A percentile compares a stretch with the other conserved stretches of the same genome.
phyloP scores from a whole-genome alignment of 495 filamentous ascomycete species.

The Acidiella bohemica region DNA sequence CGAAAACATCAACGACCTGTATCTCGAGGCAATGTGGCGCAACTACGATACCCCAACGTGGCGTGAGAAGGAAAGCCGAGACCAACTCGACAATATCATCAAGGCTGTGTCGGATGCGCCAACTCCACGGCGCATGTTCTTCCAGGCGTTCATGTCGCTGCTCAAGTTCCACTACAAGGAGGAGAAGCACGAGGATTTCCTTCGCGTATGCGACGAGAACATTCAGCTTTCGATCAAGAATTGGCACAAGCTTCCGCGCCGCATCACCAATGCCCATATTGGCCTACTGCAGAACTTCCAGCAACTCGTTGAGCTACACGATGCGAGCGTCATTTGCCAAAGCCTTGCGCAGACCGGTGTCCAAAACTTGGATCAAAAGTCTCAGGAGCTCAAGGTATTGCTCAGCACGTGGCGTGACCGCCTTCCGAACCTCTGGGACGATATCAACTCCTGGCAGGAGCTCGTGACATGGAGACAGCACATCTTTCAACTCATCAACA shows the following conservation, averaged over 20 bases:
- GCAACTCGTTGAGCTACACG: constrained; percentile 93
- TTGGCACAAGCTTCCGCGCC: constrained; percentile 90
- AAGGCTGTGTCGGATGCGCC: constrained; percentile 95
- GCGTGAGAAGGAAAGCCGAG: constrained; percentile 69
- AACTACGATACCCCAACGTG: constrained; percentile 64
- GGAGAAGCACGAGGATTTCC: constrained; percentile 69
- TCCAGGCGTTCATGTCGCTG: constrained; percentile 93
- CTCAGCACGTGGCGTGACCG: constrained; percentile 92
- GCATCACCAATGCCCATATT: constrained; percentile 89
- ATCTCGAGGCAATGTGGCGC: constrained; percentile 88
- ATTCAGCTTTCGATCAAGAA: constrained; percentile 94
- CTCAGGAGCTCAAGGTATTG: constrained; percentile 85
- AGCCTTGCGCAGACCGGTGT: constrained; percentile 76
- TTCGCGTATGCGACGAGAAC: constrained; percentile 80
- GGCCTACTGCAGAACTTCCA: constrained; percentile 96
- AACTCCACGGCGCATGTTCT: constrained; percentile 83
- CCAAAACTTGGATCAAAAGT: constrained; percentile 80
- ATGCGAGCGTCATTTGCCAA: constrained; percentile 87
- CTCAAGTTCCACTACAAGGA: constrained; percentile 84
- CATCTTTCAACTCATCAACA: constrained; percentile 95
- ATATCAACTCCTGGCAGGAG: constrained; percentile 98
- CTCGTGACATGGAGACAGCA: constrained; percentile 98
- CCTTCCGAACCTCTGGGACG: constrained; percentile 95
- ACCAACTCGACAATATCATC: constrained; percentile 78
- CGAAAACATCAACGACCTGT: constrained; percentile 95